Conservation (phyloP, 805 yeast genomes). For the Ogataea pignaliae region DNA sequence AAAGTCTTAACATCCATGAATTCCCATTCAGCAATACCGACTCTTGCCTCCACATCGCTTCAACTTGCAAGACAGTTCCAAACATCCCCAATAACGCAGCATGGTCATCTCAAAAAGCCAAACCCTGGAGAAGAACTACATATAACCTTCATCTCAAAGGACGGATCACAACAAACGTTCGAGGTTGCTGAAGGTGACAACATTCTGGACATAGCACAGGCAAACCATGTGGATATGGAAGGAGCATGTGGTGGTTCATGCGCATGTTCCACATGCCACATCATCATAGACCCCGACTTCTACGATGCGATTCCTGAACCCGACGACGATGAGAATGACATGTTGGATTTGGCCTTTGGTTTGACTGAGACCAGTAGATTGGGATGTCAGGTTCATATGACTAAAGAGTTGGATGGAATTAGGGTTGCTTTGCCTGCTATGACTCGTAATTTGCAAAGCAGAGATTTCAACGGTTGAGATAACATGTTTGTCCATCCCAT, state of each 20-base stretch:
- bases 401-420: constrained; percentile 85
- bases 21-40: too few species aligned
- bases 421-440: constrained; percentile 95
- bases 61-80: constrained; percentile 11
- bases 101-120: constrained; percentile 89
- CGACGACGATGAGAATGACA: constrained; percentile 95
- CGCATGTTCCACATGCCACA: constrained; percentile 97
- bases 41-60: too few species aligned
- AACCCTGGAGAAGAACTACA: constrained; percentile 89
- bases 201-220: constrained; percentile 90
- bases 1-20: too few species aligned
- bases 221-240: constrained; percentile 90
- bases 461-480: constrained; percentile 56
- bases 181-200: constrained; percentile 94
- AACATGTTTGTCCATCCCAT: background rate
- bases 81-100: constrained; percentile 30
- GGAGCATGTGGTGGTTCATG: constrained; percentile 99
- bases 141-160: constrained; percentile 86
- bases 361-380: constrained; percentile 93
- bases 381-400: constrained; percentile 91
- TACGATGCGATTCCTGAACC: constrained; percentile 93
- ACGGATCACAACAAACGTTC: constrained; percentile 74
- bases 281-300: constrained; percentile 91
- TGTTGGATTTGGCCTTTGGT: constrained; percentile 97
- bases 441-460: constrained; percentile 87